Evolutionary conservation across 768 basidiomycete genomes (phyloP).

Genomic region (Collybia sordida): DNA sequence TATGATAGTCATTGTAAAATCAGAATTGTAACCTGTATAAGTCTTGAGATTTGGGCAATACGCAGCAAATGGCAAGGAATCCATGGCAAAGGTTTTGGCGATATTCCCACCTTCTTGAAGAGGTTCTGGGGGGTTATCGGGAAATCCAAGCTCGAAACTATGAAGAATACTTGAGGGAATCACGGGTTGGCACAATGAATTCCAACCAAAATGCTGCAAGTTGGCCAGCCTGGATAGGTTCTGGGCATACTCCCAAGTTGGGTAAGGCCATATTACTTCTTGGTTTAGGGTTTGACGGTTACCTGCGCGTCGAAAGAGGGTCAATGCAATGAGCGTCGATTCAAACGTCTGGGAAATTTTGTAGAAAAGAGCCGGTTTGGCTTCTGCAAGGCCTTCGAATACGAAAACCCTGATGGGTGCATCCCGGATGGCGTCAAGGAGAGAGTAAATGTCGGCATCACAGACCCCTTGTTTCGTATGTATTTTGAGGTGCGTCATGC

Average conservation of each 20-base stretch:
- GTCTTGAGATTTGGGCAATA: too few relatives aligned
- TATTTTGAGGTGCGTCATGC: constrained; percentile 24
- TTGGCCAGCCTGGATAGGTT: constrained; percentile 11
- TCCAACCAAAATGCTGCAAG: constrained; percentile 27
- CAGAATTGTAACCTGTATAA: too few relatives aligned
- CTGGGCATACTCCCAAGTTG: constrained; percentile 24
- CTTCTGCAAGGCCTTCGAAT: constrained; percentile 23
- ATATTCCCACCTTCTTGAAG: too few relatives aligned
- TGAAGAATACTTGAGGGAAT: background rate
- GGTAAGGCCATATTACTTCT: constrained; percentile 19
- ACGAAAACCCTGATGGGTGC: constrained; percentile 21
- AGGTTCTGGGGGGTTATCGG: too few relatives aligned
- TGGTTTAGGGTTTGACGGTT: constrained; percentile 20
- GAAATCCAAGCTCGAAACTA: background rate
- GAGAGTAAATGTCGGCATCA: constrained; percentile 12
- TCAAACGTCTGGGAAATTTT: constrained; percentile 14
- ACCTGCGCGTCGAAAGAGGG: constrained; percentile 23
- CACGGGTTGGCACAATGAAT: background rate
- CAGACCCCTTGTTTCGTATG: constrained; percentile 19
- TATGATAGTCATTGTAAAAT: too few relatives aligned
- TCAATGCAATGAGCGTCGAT: constrained; percentile 20
- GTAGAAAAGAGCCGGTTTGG: constrained; percentile 16
- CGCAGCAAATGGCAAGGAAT: too few relatives aligned
- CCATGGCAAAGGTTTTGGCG: too few relatives aligned
- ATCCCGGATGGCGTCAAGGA: constrained; percentile 12